Conservation (phyloP, 2,329 filamentous ascomycete species). For the Dendrostoma leiphaemia region DNA sequence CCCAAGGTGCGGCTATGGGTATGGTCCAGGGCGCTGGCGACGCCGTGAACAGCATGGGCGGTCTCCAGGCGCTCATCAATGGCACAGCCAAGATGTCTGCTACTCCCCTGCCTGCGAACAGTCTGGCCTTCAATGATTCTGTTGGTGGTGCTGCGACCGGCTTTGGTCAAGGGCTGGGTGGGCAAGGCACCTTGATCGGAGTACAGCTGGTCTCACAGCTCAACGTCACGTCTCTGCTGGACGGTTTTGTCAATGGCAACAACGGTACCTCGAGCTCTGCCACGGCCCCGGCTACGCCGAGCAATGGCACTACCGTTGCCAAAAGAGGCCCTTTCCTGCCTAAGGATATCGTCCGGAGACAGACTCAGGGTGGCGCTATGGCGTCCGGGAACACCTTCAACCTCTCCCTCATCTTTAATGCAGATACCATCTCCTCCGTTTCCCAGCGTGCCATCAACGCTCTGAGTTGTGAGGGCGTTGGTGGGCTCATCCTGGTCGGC, state of each 20-base stretch:
- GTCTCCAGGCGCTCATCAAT: slow-evolving; percentile 29
- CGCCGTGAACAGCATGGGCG: slow-evolving; percentile 31
- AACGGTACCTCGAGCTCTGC: background rate
- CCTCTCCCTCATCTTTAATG: slow-evolving; percentile 27
- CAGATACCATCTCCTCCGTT: slow-evolving; percentile 28
- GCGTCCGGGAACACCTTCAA: slow-evolving; percentile 20
- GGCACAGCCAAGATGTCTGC: slow-evolving; percentile 25
- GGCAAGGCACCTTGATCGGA: slow-evolving; percentile 30
- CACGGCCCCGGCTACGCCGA: background rate
- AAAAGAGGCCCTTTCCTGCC: background rate
- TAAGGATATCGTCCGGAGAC: background rate
- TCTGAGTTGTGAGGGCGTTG: slow-evolving; percentile 32
- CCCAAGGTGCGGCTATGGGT: slow-evolving; percentile 34
- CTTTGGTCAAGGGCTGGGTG: slow-evolving; percentile 33
- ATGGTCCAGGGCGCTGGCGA: slow-evolving; percentile 34
- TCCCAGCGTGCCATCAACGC: slow-evolving; percentile 29
- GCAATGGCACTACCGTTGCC: background rate
- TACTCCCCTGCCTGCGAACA: slow-evolving; percentile 22
- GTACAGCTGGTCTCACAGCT: slow-evolving; percentile 28
- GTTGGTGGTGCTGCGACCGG: slow-evolving; percentile 33
- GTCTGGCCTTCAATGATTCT: slow-evolving; percentile 32
- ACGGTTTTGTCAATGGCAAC: background rate
- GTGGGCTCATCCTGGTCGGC: slow-evolving; percentile 28
- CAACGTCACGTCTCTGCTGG: background rate
- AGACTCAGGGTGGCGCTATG: background rate